These are phyloP conservation scores for Leptosphaerulina australis DNA, from an alignment of 2,329 filamentous ascomycete species.

Conservation along the genomic window DNA sequence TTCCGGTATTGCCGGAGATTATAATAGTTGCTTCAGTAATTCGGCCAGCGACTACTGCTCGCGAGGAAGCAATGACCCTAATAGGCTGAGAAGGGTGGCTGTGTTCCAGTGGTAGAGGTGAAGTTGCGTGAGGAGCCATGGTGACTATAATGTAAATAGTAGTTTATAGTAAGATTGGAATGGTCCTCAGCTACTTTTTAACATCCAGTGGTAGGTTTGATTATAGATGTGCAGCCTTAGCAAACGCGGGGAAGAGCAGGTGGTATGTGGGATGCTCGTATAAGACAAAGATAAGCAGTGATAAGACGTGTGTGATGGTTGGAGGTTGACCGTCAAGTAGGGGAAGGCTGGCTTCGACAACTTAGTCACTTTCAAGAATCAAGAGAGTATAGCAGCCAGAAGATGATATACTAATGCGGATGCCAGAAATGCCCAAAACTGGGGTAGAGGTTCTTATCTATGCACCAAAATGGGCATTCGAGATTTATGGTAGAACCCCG, in stretches of 20 bases:
- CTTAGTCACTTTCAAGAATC: neutral
- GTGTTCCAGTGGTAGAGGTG: conserved; percentile 37
- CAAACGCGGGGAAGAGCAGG: conserved; percentile 29
- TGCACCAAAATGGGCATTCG: conserved; percentile 25
- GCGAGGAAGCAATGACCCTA: conserved; percentile 80
- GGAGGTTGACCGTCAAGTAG: conserved; percentile 17
- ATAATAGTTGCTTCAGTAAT: conserved; percentile 83
- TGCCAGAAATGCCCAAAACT: conserved; percentile 37
- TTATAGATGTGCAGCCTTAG: conserved; percentile 26
- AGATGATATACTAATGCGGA: conserved; percentile 2
- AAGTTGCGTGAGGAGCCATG: conserved; percentile 50
- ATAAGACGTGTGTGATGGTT: conserved; percentile 36
- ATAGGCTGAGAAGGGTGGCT: conserved; percentile 54
- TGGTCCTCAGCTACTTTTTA: conserved; percentile 4
- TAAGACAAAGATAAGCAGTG: conserved; percentile 43
- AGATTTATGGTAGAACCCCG: conserved; percentile 22
- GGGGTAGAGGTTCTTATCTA: conserved; percentile 48
- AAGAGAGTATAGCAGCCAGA: neutral
- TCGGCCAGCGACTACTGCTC: conserved; percentile 77
- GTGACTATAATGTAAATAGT: conserved; percentile 8
- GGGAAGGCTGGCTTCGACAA: conserved; percentile 8
- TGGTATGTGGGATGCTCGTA: conserved; percentile 22
- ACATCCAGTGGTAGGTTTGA: neutral
- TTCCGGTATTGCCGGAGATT: conserved; percentile 78
- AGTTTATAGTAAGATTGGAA: neutral